A percentile compares a stretch with the other conserved stretches of the same genome.
Conservation (phyloP, 2,329 filamentous ascomycete genomes). For the Penicillium sp. region DNA sequence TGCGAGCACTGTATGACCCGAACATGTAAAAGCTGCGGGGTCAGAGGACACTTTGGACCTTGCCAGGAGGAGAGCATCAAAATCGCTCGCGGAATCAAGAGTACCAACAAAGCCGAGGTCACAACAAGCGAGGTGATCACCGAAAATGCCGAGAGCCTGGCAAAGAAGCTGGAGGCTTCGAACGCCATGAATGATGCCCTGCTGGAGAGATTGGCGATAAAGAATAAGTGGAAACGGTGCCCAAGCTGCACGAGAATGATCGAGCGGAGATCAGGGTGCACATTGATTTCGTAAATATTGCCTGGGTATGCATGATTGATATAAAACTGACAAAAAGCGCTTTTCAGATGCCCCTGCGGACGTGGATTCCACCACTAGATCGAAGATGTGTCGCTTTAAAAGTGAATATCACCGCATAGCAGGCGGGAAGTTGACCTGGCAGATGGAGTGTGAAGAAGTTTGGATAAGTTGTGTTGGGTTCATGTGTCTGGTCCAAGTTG, state of each 20-base stretch:
- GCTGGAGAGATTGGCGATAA: neutral
- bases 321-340: neutral
- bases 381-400: no score
- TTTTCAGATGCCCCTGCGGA: neutral
- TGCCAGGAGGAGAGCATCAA: neutral
- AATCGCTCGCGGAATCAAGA: neutral
- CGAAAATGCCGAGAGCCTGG: neutral
- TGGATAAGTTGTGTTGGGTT: no score
- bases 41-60: neutral
- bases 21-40: neutral
- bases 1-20: neutral
- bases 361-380: neutral
- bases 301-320: neutral
- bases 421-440: no score
- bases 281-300: neutral
- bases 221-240: constrained; percentile 1
- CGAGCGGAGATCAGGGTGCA: neutral
- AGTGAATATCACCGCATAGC: no score
- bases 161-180: neutral
- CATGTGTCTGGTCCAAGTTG: no score
- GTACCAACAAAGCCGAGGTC: neutral
- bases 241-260: neutral
- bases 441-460: no score
- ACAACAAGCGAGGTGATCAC: neutral
- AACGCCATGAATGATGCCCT: neutral